These are phyloP conservation scores for Cercophora samala DNA, from an alignment of 495 filamentous ascomycete species.

Conservation along the genomic window DNA sequence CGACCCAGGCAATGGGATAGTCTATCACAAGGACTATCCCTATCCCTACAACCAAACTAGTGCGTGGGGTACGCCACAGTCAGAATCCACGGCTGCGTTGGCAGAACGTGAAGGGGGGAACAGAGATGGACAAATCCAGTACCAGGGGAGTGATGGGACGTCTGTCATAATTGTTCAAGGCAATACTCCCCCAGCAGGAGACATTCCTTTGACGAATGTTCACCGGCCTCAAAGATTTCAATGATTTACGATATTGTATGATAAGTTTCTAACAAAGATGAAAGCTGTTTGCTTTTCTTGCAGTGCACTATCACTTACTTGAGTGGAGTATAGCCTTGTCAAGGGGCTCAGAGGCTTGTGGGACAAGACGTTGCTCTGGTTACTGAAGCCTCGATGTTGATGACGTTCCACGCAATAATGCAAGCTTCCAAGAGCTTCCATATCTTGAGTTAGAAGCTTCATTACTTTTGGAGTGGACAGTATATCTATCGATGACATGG, in stretches of 20 bases:
- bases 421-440: too few species aligned
- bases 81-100: background rate
- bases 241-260: background rate
- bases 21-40: background rate
- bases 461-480: too few species aligned
- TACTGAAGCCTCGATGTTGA: background rate
- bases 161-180: background rate
- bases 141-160: background rate
- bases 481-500: too few species aligned
- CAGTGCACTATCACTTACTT: background rate
- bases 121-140: background rate
- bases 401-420: too few species aligned
- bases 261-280: background rate
- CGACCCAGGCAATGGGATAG: background rate
- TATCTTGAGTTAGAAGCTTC: too few species aligned
- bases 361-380: background rate
- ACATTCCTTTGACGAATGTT: background rate
- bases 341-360: background rate
- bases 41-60: background rate
- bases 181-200: background rate
- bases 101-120: background rate
- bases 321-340: background rate
- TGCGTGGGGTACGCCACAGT: background rate
- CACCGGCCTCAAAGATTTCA: background rate
- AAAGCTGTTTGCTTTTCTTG: background rate